Percentiles rank a stretch among this genome's conserved stretches.
phyloP scores from a whole-genome alignment of 2,329 filamentous ascomycete species.

The Sporothrix phasma region DNA sequence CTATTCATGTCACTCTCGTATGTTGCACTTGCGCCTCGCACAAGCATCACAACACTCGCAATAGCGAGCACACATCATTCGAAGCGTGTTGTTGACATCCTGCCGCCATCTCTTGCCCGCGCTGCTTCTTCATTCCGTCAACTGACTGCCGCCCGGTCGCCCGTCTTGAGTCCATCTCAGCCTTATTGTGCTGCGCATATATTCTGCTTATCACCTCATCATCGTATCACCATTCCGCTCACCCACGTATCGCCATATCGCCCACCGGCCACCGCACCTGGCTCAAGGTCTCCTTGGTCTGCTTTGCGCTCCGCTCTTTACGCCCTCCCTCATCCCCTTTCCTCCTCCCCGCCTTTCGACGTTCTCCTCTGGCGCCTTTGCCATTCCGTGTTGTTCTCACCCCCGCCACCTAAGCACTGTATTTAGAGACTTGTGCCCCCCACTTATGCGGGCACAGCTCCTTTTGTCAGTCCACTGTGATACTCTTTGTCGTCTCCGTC shows the following conservation, averaged over 20 bases:
- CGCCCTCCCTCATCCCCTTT: background rate
- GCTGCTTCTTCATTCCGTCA: background rate
- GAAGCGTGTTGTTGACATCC: no score
- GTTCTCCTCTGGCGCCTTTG: no score
- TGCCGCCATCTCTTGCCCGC: background rate
- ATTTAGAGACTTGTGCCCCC: background rate
- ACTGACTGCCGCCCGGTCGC: background rate
- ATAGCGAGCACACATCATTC: background rate
- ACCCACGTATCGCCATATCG: constrained; percentile 6
- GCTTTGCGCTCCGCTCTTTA: background rate
- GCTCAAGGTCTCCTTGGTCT: background rate
- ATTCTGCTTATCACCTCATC: background rate
- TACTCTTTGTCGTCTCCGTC: background rate
- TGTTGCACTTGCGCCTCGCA: background rate
- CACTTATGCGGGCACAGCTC: constrained; percentile 13
- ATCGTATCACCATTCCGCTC: constrained; percentile 5
- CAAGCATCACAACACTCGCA: background rate
- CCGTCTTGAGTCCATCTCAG: background rate
- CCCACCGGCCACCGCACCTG: background rate
- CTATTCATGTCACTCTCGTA: background rate
- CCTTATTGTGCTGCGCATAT: constrained; percentile 10
- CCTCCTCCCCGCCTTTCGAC: no score
- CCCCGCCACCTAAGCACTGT: background rate
- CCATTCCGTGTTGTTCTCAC: background rate
- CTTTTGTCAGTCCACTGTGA: constrained; percentile 11